These are phyloP conservation scores for Oryza brachyantha DNA, from an alignment of 176 grass and related monocot genomes.

Conservation along the genomic window DNA sequence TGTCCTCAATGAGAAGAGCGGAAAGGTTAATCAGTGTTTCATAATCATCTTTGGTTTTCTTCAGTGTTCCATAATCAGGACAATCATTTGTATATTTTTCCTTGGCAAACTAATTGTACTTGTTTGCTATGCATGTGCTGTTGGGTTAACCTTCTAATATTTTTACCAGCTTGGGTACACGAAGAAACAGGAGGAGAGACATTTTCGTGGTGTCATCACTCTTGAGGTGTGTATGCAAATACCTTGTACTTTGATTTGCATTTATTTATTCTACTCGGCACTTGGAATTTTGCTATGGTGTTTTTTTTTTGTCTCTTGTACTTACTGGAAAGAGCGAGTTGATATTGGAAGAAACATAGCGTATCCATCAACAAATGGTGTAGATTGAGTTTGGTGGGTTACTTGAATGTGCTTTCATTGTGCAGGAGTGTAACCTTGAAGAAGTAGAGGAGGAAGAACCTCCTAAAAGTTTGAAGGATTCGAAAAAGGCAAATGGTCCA, in stretches of 20 bases:
- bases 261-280: constrained; percentile 3
- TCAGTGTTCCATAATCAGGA: too few relatives aligned
- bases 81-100: constrained; percentile 7
- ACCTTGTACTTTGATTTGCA: constrained; percentile 17
- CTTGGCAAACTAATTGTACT: constrained; percentile 21
- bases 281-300: background rate
- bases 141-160: constrained; percentile 24
- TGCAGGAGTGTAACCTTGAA: constrained; percentile 92
- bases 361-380: background rate
- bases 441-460: constrained; percentile 93
- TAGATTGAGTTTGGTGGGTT: background rate
- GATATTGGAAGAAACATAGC: background rate
- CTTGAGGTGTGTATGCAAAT: constrained; percentile 62
- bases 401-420: constrained; percentile 3
- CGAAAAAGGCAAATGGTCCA: constrained; percentile 78
- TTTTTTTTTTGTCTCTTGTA: background rate
- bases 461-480: constrained; percentile 88
- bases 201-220: constrained; percentile 86
- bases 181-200: constrained; percentile 89
- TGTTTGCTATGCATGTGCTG: background rate
- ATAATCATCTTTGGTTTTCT: background rate
- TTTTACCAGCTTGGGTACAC: constrained; percentile 89
- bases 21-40: constrained; percentile 64
- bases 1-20: constrained; percentile 87
- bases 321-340: background rate